These are phyloP conservation scores for Mentha longifolia DNA, from an alignment of 257 asterid genomes.

Conservation along the genomic window DNA sequence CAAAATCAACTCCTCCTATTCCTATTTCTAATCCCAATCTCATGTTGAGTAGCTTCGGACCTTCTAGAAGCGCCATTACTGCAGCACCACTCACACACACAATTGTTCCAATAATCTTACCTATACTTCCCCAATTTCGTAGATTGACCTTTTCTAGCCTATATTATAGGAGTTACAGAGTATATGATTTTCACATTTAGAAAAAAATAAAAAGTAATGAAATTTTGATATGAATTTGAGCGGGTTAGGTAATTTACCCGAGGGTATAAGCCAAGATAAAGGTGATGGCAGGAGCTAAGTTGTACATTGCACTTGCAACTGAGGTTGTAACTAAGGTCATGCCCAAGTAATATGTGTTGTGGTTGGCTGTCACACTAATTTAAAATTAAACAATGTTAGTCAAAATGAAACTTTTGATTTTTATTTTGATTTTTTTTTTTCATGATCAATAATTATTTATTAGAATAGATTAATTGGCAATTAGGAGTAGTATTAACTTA, in stretches of 20 bases:
- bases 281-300: conserved; percentile 48
- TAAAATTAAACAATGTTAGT: too few species aligned
- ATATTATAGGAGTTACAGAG: neutral
- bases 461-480: too few species aligned
- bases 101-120: conserved; percentile 54
- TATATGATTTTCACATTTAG: too few species aligned
- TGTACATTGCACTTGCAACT: conserved; percentile 44
- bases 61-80: conserved; percentile 62
- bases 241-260: neutral
- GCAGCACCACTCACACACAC: conserved; percentile 66
- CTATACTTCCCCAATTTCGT: conserved; percentile 50
- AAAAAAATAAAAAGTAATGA: too few species aligned
- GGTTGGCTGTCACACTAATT: conserved; percentile 39
- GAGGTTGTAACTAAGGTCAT: conserved; percentile 40
- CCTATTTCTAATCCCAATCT: too few species aligned
- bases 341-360: conserved; percentile 44
- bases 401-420: too few species aligned
- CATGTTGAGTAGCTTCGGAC: conserved; percentile 62
- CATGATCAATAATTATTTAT: too few species aligned
- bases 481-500: too few species aligned
- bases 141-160: conserved; percentile 58
- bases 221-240: neutral
- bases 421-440: too few species aligned
- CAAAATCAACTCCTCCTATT: conserved; percentile 20
- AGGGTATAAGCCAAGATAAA: conserved; percentile 18